Conservation (phyloP, 2,329 filamentous ascomycete species). For the Fusarium subtropicale region DNA sequence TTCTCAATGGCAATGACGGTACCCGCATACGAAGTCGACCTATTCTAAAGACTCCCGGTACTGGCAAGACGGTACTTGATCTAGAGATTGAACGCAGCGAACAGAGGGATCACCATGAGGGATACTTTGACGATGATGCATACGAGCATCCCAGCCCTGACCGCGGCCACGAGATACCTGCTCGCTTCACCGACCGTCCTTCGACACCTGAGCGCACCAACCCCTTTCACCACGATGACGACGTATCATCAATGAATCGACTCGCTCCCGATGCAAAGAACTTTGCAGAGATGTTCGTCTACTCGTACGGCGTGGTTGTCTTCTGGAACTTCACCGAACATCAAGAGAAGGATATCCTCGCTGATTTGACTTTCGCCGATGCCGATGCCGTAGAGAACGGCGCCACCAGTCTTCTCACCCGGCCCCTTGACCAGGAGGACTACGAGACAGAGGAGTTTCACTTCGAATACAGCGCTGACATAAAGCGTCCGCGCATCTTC, state of each 20-base stretch:
- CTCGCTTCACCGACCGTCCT: slow-evolving; percentile 51
- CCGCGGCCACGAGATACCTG: slow-evolving; percentile 45
- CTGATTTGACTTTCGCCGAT: slow-evolving; percentile 90
- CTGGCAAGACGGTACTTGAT: slow-evolving; percentile 89
- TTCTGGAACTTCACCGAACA: slow-evolving; percentile 99
- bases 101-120: slow-evolving; percentile 87
- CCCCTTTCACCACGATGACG: slow-evolving; percentile 53
- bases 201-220: slow-evolving; percentile 46
- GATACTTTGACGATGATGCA: slow-evolving; percentile 83
- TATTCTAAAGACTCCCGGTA: slow-evolving; percentile 88
- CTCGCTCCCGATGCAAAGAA: slow-evolving; percentile 78
- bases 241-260: slow-evolving; percentile 65
- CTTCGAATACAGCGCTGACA: slow-evolving; percentile 92
- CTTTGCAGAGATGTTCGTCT: slow-evolving; percentile 96
- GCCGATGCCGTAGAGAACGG: slow-evolving; percentile 72
- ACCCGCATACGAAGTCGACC: slow-evolving; percentile 91
- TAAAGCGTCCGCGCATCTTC: slow-evolving; percentile 90
- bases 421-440: slow-evolving; percentile 86
- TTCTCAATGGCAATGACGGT: slow-evolving; percentile 86
- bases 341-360: slow-evolving; percentile 96
- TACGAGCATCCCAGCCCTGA: slow-evolving; percentile 57
- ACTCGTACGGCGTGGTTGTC: slow-evolving; percentile 95
- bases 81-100: slow-evolving; percentile 97
- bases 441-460: slow-evolving; percentile 99
- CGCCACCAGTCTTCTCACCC: slow-evolving; percentile 75